phyloP scores from a whole-genome alignment of 345 rosid genomes.

The Syzygium aqueum region DNA sequence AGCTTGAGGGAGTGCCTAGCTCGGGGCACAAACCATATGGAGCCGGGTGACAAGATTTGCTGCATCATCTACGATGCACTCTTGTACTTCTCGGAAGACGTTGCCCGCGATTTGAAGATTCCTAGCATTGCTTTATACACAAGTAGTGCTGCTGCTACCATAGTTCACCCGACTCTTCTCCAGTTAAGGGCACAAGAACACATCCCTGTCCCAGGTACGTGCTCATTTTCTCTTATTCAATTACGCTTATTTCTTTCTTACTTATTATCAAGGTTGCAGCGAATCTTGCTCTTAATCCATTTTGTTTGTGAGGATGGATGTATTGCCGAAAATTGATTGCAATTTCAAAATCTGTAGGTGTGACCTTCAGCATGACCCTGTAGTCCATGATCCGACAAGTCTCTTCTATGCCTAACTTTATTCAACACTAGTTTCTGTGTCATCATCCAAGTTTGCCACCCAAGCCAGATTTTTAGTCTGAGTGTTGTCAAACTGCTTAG shows the following conservation, averaged over 20 bases:
- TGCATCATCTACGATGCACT: constrained; percentile 39
- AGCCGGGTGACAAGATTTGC: constrained; percentile 2
- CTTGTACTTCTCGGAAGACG: constrained; percentile 26
- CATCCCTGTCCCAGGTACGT: constrained; percentile 25
- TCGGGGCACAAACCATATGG: not conserved
- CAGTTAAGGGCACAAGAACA: constrained; percentile 9
- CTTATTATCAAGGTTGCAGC: not conserved
- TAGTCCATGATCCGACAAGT: not conserved
- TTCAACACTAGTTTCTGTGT: not conserved
- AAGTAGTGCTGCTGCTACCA: constrained; percentile 11
- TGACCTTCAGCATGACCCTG: not conserved
- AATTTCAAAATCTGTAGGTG: not conserved
- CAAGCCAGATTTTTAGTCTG: not conserved
- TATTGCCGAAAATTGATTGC: not conserved
- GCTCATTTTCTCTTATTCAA: not conserved
- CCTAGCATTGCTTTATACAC: constrained; percentile 32
- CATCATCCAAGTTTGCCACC: not conserved
- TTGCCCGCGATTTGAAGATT: constrained; percentile 23
- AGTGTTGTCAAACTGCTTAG: not conserved
- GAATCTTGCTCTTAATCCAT: not conserved
- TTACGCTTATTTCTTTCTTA: not conserved
- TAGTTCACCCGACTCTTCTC: constrained; percentile 9
- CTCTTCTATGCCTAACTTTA: not conserved
- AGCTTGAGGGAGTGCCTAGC: constrained; percentile 16
- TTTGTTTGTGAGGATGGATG: not conserved